Base-by-base conservation (phyloP, 164 flowering plant genomes). In the Stephania cephalantha region DNA sequence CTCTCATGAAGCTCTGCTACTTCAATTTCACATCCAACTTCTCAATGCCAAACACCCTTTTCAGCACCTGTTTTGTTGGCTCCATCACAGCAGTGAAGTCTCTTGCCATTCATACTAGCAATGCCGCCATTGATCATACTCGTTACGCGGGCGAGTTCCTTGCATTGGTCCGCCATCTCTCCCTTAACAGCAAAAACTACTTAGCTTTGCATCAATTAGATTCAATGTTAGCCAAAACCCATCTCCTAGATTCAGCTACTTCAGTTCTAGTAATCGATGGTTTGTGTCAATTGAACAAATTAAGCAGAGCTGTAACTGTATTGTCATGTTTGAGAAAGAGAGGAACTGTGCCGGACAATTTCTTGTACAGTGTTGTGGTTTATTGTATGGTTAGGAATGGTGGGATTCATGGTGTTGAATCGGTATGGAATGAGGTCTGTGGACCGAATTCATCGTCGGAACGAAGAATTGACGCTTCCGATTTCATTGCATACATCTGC, bases 311-410 rank as follows among this genome's bases (percentile, higher is more conserved):
- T 0, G 80, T 72, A 73, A 20, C 63, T 46, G 74, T 85, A 66
- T 11, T 85, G 7, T 42, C 68, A 7, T 29, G 78, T 31, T 69
- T 85, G 46, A 79, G 58, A 64, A 79, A 68, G 65, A 76, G 71
- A 45, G 77, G 74, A n/a, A 81, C 71, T 4, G 64, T 84, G 3
- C 69, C 79, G 15, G 76, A 75, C 31, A 77, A 61, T 46, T 84
- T 85, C 29, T 68, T 82, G 45, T 85, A 77, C 68, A 79, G 88
- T 69, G 65, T 84, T 25, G 84, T 82, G 1, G 50, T 79, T 75
- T 80, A 81, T 52, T 78, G 82, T 29, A 52, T 85, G 68, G 82
- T 82, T 68, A 77, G 53, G 68, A 76, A 79, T 15, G 86, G 82
- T 63, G 73, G 31, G 50, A 74, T 85, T 25, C 42, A 46, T 12